These are phyloP conservation scores for Triangularia setosa DNA, from an alignment of 2,329 filamentous ascomycete genomes.

Conservation along the genomic window DNA sequence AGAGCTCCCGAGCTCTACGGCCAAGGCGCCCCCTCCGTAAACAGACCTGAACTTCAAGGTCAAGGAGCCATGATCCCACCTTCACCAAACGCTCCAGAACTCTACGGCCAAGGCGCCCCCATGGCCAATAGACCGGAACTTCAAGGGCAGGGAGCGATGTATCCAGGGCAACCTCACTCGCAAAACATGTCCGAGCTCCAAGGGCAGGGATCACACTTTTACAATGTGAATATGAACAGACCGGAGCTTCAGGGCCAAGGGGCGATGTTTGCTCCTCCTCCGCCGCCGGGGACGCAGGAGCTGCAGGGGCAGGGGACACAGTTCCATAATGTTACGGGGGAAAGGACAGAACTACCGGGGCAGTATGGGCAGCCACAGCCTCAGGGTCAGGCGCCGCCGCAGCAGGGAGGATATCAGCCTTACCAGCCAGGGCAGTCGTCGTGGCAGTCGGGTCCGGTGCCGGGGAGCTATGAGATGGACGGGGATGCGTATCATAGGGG, in stretches of 20 bases:
- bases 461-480: conserved; percentile 33
- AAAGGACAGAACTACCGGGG: conserved; percentile 15
- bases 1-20: conserved; percentile 28
- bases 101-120: conserved; percentile 17
- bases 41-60: conserved; percentile 24
- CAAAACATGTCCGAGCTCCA: conserved; percentile 17
- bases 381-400: background rate
- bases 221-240: conserved; percentile 14
- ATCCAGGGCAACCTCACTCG: conserved; percentile 1
- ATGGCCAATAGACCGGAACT: conserved; percentile 17
- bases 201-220: conserved; percentile 19
- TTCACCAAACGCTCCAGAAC: conserved; percentile 13
- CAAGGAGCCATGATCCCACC: conserved; percentile 18
- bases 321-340: conserved; percentile 11
- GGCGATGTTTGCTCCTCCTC: conserved; percentile 6
- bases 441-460: conserved; percentile 37
- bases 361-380: conserved; percentile 11
- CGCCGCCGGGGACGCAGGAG: conserved; percentile 11
- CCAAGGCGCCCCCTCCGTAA: conserved; percentile 12
- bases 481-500: conserved; percentile 3
- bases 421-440: conserved; percentile 20
- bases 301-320: conserved; percentile 22
- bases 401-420: conserved; percentile 1
- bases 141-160: conserved; percentile 12
- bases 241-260: conserved; percentile 21